A percentile compares a stretch with the other conserved stretches of the same genome.
These are phyloP conservation scores for Cryomyces antarcticus DNA, from an alignment of 495 filamentous ascomycete species.

Conservation along the genomic window DNA sequence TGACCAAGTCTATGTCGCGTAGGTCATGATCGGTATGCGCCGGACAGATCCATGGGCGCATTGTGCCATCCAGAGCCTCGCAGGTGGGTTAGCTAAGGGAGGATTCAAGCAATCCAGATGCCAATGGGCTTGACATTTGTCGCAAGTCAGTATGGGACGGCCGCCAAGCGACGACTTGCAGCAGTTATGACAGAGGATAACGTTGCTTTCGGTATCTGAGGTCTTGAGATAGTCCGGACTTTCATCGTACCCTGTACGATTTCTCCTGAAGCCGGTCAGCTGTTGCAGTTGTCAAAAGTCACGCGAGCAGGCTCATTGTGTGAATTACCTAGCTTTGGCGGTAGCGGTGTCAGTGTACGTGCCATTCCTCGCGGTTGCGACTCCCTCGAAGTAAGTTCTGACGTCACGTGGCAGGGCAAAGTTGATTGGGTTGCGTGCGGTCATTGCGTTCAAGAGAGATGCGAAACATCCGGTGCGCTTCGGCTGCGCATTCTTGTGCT, in stretches of 20 bases:
- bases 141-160: conserved; percentile 24
- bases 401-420: conserved; percentile 50
- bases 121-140: conserved; percentile 60
- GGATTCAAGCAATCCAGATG: conserved; percentile 84
- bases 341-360: conserved; percentile 47
- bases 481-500: conserved; percentile 12
- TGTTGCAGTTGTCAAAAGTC: not conserved
- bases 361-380: conserved; percentile 51
- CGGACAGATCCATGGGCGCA: conserved; percentile 69
- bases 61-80: conserved; percentile 9
- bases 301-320: conserved; percentile 7
- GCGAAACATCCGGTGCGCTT: conserved; percentile 30
- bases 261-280: conserved; percentile 20
- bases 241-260: conserved; percentile 36
- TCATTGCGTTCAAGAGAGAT: conserved; percentile 33
- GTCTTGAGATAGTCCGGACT: conserved; percentile 44
- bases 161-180: conserved; percentile 32
- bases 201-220: conserved; percentile 43
- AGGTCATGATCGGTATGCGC: conserved; percentile 54
- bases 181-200: conserved; percentile 53
- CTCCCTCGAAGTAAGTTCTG: conserved; percentile 52
- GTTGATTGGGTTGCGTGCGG: conserved; percentile 44
- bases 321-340: conserved; percentile 20
- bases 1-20: conserved; percentile 19
- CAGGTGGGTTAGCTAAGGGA: conserved; percentile 58